Evolutionary conservation across 495 filamentous ascomycete species (phyloP).

Genomic region (Cryomyces minteri): DNA sequence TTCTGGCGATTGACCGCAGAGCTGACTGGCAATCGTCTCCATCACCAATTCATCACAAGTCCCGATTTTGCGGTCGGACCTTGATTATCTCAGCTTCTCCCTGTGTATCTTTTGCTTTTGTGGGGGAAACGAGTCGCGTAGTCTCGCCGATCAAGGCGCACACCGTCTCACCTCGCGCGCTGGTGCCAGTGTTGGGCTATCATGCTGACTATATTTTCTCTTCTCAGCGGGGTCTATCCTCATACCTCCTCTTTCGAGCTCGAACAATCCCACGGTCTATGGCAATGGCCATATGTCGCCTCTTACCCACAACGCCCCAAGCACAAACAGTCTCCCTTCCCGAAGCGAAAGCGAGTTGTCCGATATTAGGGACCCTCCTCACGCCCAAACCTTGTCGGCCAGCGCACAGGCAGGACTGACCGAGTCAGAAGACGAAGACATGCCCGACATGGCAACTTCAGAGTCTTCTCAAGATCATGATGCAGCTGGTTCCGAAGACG

Average conservation of each 20-base stretch:
- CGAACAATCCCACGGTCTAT: constrained; percentile 21
- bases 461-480: constrained; percentile 38
- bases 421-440: constrained; percentile 15
- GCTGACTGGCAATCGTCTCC: not conserved
- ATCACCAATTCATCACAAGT: constrained; percentile 10
- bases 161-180: constrained; percentile 8
- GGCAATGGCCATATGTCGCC: constrained; percentile 32
- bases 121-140: constrained; percentile 15
- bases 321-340: constrained; percentile 22
- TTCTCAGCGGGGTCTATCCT: constrained; percentile 19
- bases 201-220: constrained; percentile 14
- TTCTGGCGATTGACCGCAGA: constrained; percentile 7
- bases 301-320: constrained; percentile 20
- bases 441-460: constrained; percentile 27
- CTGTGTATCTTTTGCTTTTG: constrained; percentile 7
- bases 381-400: not conserved
- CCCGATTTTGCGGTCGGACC: constrained; percentile 7
- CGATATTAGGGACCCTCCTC: constrained; percentile 14
- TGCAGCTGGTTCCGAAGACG: constrained; percentile 43
- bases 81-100: not conserved
- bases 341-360: constrained; percentile 30
- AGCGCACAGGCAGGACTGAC: too few species aligned
- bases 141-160: constrained; percentile 9
- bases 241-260: constrained; percentile 13
- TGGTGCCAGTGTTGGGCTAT: constrained; percentile 5